Percentiles rank a stretch among this genome's conserved stretches.
Conservation (phyloP, 495 filamentous ascomycete genomes). For the Trichocladium antarcticum region DNA sequence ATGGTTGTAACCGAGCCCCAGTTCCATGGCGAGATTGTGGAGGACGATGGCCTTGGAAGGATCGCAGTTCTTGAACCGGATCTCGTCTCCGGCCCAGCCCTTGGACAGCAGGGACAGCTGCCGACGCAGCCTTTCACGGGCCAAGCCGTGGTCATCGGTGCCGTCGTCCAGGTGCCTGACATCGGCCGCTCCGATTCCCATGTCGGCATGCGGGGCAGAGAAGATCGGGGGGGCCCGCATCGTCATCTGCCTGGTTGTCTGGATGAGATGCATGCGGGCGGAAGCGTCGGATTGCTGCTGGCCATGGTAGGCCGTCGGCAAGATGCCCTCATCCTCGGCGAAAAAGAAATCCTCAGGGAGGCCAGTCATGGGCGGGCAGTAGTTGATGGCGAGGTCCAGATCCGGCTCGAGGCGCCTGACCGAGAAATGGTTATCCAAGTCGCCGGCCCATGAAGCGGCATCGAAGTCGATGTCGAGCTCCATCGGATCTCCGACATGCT, state of each 20-base stretch:
- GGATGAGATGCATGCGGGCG: background rate
- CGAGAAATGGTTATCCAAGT: constrained; percentile 8
- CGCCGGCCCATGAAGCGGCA: constrained; percentile 12
- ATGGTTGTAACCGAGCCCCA: constrained; percentile 19
- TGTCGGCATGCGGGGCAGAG: background rate
- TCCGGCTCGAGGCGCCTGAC: constrained; percentile 1
- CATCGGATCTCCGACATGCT: constrained; percentile 38
- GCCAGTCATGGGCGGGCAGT: background rate
- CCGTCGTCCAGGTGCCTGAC: background rate
- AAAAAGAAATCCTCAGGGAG: constrained; percentile 20
- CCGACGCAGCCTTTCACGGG: constrained; percentile 15
- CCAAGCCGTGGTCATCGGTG: background rate
- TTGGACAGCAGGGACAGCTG: constrained; percentile 20
- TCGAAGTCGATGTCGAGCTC: constrained; percentile 32
- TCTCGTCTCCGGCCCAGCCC: constrained; percentile 23
- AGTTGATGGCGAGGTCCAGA: constrained; percentile 1
- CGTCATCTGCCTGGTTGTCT: background rate
- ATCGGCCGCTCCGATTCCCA: background rate
- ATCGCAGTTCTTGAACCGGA: constrained; percentile 24
- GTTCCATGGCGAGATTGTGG: constrained; percentile 19
- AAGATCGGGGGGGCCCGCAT: background rate
- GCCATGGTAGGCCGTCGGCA: background rate
- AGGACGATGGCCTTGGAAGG: constrained; percentile 19
- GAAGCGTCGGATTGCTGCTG: background rate
- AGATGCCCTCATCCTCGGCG: constrained; percentile 19